Evolutionary conservation across 495 filamentous ascomycete genomes (phyloP), one percentile per base, ranked within the genome.

Genomic region (Podospora pseudopauciseta): DNA sequence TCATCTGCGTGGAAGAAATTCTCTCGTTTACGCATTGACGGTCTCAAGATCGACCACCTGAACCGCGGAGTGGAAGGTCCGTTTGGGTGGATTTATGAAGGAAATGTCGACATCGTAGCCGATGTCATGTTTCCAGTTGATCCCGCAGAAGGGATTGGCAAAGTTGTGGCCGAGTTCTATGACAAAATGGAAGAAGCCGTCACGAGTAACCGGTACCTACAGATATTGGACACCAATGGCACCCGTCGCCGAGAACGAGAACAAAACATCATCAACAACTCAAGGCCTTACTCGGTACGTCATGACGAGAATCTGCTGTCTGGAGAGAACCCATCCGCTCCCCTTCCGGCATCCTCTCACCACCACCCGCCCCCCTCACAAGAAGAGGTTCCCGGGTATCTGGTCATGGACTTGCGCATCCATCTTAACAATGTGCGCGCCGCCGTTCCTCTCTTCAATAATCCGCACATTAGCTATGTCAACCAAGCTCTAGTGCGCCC

Each of bases 71-170:
- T 97, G 5, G 88, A 95, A 69, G 96, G 95, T 0, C 95, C 94
- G 0, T 98, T 99, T 76, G 94, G 92, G 0, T 99, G 95, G 95
- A 99, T 99, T 54, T 89, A 94, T 73, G 91, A 96, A 77, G 95
- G 95, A 7, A 94, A 91, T 64, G 95, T 99, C 54, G 96, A 99
- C 75, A 97, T 99, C 65, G 90, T 97, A 19, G 92, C 96, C 5
- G 96, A 99, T 71, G 88, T 98, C 65, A 91, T 95, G 87, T 89
- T 99, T 69, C 95, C 95, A 3, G 84, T 87, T 3, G 95, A 97
- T 32, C 87, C 88, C 56, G 90, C 96, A 62, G 91, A 93, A 69
- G 91, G 92, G 68, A 87, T 98, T 63, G 89, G 90, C 9, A 96
- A 97, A 77, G 91, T 97, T 23, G 90, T 99, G 82, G 88, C 91